Conservation (phyloP, 2,329 filamentous ascomycete species). For the Epichloe coenophiala region DNA sequence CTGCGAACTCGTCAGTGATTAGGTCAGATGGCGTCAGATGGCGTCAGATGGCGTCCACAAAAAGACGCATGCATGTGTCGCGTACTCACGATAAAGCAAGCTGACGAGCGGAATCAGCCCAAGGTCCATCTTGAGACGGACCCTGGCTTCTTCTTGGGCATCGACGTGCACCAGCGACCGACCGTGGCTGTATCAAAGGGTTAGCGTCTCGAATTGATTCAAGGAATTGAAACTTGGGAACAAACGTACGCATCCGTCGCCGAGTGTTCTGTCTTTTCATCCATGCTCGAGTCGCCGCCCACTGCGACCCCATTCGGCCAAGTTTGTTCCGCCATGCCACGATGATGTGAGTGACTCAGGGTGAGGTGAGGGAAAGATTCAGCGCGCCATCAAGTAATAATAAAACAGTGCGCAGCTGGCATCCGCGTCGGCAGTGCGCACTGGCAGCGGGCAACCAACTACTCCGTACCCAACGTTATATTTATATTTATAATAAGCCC, state of each 20-base stretch:
- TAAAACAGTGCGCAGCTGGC: too few species aligned
- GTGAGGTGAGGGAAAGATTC: neutral
- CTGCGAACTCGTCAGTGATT: neutral
- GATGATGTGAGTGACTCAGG: too few species aligned
- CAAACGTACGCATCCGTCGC: neutral
- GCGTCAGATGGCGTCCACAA: neutral
- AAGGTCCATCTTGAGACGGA: slow-evolving; percentile 51
- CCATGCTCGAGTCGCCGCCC: neutral
- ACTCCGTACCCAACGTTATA: slow-evolving; percentile 10
- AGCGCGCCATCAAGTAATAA: too few species aligned
- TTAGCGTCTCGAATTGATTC: too few species aligned
- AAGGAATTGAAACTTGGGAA: too few species aligned
- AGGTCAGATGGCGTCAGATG: too few species aligned
- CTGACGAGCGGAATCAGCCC: slow-evolving; percentile 50
- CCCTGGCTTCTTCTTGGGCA: slow-evolving; percentile 36
- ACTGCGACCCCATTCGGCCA: neutral
- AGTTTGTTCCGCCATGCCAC: too few species aligned
- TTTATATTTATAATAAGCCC: too few species aligned
- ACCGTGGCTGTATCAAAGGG: too few species aligned
- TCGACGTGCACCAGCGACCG: slow-evolving; percentile 24
- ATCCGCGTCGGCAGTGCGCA: too few species aligned
- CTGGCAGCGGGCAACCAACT: too few species aligned
- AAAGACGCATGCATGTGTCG: neutral
- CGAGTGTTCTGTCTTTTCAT: neutral
- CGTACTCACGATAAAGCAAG: slow-evolving; percentile 39